Evolutionary conservation across 2,329 filamentous ascomycete species (phyloP).

Genomic region (Fusarium domesticum): DNA sequence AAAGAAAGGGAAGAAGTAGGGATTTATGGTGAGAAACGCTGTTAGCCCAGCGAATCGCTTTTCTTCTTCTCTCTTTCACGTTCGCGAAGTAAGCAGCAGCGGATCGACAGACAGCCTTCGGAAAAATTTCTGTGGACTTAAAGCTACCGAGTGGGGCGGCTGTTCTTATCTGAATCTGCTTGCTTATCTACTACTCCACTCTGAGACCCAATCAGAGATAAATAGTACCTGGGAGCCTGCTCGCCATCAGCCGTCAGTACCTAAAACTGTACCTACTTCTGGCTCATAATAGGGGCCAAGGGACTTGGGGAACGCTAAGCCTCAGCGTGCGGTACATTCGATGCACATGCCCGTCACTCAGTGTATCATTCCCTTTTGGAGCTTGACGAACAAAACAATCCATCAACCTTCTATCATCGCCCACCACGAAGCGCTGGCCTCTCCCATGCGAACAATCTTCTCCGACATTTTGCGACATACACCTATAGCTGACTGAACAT

Average conservation of each 20-base stretch:
- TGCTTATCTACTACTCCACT: slow-evolving; percentile 15
- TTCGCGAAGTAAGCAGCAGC: slow-evolving; percentile 1
- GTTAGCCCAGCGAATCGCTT: too few relatives aligned
- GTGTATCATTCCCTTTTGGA: slow-evolving; percentile 9
- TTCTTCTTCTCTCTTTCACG: slow-evolving; percentile 15
- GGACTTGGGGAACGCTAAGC: too few relatives aligned
- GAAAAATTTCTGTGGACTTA: slow-evolving; percentile 30
- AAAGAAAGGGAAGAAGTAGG: slow-evolving; percentile 4
- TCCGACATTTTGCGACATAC: too few relatives aligned
- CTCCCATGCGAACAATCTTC: not conserved
- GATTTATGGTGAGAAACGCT: slow-evolving; percentile 1
- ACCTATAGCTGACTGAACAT: too few relatives aligned
- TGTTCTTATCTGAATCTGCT: slow-evolving; percentile 15
- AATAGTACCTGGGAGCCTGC: too few relatives aligned
- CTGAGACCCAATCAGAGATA: too few relatives aligned
- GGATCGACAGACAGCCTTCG: slow-evolving; percentile 11
- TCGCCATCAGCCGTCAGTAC: too few relatives aligned
- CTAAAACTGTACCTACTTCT: too few relatives aligned
- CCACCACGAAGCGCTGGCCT: not conserved
- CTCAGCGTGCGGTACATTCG: too few relatives aligned
- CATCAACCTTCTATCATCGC: not conserved
- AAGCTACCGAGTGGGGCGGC: slow-evolving; percentile 15
- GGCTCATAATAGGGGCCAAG: too few relatives aligned
- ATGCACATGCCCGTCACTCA: slow-evolving; percentile 3
- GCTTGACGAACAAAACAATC: slow-evolving; percentile 15